Evolutionary conservation across 345 rosid species (phyloP), one percentile per base, ranked within the genome.

Genomic region (Orychophragmus violaceus): DNA sequence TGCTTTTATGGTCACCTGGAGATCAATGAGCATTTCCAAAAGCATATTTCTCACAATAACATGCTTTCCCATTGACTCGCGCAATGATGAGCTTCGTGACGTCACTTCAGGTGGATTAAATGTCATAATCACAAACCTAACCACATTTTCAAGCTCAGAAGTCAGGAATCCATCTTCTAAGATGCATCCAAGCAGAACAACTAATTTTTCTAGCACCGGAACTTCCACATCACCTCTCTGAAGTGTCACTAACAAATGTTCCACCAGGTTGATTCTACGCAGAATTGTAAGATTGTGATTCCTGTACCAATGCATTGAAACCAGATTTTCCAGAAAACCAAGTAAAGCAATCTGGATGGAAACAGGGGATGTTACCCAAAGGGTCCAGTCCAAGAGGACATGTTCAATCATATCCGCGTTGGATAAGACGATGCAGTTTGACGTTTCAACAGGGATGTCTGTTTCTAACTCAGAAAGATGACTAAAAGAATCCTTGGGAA

Each of bases 221-320:
- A 91, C 88, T 80, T 95, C 99, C 59, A 95, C 99, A 78, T 95
- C 99, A 64, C 97, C 99, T 19, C 99, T 84, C 80, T 95, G 99
- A 74, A 95, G 80, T 48, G 99, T 95, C 74, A 91, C 97, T 63
- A 95, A 70, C 74, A 91, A 79, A 82, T 91, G 99, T 64, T 95
- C 96, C 58, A 95, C 99, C 77, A 95, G 91, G 69, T 91, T 91
- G 66, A 95, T 91, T 78, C 84, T 87, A 11, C 97, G 96, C 66
- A 95, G 83, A 76, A 91, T 81, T 5, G 97, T 89, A 56, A 95
- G 96, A 82, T 95, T 95, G 80, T 95, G 99, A 79, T 83, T 90
- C 80, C 99, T 83, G 74, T 95, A 95, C 97, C 99, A 91, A 74
- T 95, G 95, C 99, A 91, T 95, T 46, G 99, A 95, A 54, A 95